These are phyloP conservation scores for Gracilaria domingensis DNA, from an alignment of 23 red algal genomes.

Conservation along the genomic window DNA sequence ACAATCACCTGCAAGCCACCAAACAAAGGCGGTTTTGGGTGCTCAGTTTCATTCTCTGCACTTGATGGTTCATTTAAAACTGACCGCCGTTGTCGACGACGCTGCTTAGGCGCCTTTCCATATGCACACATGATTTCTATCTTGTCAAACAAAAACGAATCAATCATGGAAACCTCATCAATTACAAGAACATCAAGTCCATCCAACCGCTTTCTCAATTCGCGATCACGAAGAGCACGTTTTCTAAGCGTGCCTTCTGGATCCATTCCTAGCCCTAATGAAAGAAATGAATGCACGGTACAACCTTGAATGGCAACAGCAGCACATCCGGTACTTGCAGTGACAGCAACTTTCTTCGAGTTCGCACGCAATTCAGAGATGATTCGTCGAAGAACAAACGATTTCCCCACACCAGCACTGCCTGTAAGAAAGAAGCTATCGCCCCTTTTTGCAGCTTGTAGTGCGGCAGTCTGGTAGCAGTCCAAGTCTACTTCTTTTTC, in stretches of 20 bases:
- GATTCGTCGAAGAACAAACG: slow-evolving; percentile 52
- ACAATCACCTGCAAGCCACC: slow-evolving; percentile 76
- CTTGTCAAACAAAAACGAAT: slow-evolving; percentile 60
- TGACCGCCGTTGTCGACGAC: not conserved
- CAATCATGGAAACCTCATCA: slow-evolving; percentile 82
- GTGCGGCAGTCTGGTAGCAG: slow-evolving; percentile 38
- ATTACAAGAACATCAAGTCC: slow-evolving; percentile 59
- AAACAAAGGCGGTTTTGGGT: slow-evolving; percentile 12
- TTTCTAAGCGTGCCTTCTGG: not conserved
- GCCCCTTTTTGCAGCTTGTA: slow-evolving; percentile 34
- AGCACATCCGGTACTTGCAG: slow-evolving; percentile 67
- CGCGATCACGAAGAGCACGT: not conserved
- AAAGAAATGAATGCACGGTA: slow-evolving; percentile 56
- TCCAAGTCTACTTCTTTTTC: slow-evolving; percentile 11
- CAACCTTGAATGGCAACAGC: slow-evolving; percentile 58
- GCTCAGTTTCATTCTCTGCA: not conserved
- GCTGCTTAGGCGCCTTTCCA: not conserved
- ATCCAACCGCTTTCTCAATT: slow-evolving; percentile 4
- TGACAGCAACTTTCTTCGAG: slow-evolving; percentile 51
- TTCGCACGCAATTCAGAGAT: slow-evolving; percentile 21
- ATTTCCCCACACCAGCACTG: slow-evolving; percentile 69
- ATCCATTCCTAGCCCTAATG: slow-evolving; percentile 45
- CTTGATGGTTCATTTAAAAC: not conserved
- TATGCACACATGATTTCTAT: slow-evolving; percentile 45
- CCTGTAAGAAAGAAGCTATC: slow-evolving; percentile 72